These are phyloP conservation scores for Colletotrichum sp. DNA, from an alignment of 2,329 filamentous ascomycete species.

Conservation along the genomic window DNA sequence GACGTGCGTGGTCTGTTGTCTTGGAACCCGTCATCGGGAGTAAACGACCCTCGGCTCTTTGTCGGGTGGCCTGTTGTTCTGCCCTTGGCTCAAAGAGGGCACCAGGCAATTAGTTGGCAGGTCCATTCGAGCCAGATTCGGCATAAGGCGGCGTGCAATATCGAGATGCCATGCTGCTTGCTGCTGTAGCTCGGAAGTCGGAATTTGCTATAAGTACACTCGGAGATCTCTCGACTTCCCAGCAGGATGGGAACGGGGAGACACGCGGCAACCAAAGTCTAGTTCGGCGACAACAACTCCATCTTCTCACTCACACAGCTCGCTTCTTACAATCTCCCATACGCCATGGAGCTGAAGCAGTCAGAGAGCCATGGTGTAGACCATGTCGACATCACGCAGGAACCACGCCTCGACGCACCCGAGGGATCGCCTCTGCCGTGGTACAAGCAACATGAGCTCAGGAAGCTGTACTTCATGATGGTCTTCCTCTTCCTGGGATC, in stretches of 20 bases:
- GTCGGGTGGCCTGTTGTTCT: background rate
- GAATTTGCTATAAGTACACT: background rate
- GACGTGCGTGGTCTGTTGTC: background rate
- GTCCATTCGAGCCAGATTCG: background rate
- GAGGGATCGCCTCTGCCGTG: constrained; percentile 24
- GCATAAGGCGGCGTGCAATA: background rate
- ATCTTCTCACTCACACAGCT: background rate
- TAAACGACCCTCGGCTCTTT: background rate
- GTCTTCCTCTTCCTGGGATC: constrained; percentile 36
- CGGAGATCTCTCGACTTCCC: background rate
- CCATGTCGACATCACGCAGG: background rate
- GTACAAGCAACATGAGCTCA: constrained; percentile 34
- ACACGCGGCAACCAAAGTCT: background rate
- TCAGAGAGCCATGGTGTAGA: background rate
- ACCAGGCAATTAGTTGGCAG: background rate
- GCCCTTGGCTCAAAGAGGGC: background rate
- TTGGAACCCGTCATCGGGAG: background rate
- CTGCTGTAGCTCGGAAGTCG: background rate
- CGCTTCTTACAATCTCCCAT: no score
- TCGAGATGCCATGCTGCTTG: background rate
- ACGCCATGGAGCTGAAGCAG: constrained; percentile 5
- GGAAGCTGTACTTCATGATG: constrained; percentile 35
- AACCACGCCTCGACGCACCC: background rate
- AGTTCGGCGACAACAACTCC: background rate
- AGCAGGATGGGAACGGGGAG: background rate